A percentile compares a stretch with the other conserved stretches of the same genome.
Conservation (phyloP, 345 rosid genomes). For the Melastoma malabathricum region DNA sequence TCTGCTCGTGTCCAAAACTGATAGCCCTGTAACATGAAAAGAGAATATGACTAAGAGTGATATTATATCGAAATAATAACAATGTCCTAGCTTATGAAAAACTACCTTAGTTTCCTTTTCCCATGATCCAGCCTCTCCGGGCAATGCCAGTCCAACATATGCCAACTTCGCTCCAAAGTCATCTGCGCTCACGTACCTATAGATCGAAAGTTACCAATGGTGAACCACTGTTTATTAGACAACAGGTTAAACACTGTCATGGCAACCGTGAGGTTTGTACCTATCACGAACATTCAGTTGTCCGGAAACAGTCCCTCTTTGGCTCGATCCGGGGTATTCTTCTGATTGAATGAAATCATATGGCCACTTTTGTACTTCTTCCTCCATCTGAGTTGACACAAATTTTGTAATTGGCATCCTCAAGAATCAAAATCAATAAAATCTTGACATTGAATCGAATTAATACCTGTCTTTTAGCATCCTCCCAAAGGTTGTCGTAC, state of each 20-base stretch:
- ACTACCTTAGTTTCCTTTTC: conserved; percentile 19
- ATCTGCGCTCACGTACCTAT: not conserved
- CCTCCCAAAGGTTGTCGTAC: conserved; percentile 20
- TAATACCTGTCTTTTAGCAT: conserved; percentile 24
- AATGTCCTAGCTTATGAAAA: too few relatives aligned
- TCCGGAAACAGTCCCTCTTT: conserved; percentile 19
- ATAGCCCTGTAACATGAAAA: conserved; percentile 15
- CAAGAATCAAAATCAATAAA: not conserved
- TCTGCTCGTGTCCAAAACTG: conserved; percentile 25
- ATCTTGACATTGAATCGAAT: not conserved
- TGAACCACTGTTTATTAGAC: too few relatives aligned
- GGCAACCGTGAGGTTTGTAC: not conserved
- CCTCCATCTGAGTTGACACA: conserved; percentile 7
- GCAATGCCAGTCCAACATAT: conserved; percentile 27
- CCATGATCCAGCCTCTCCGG: conserved; percentile 32
- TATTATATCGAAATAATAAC: too few relatives aligned
- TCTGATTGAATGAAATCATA: conserved; percentile 16
- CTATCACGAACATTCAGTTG: conserved; percentile 13
- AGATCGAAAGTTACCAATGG: not conserved
- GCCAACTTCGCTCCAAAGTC: conserved; percentile 7
- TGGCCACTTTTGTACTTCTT: conserved; percentile 23
- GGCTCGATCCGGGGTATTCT: conserved; percentile 14
- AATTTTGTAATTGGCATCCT: not conserved
- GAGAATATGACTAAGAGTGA: too few relatives aligned
- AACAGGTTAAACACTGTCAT: too few relatives aligned